Evolutionary conservation across 1,284 basidiomycete species (phyloP).

Genomic region (Apiotrichum akiyoshidainum): DNA sequence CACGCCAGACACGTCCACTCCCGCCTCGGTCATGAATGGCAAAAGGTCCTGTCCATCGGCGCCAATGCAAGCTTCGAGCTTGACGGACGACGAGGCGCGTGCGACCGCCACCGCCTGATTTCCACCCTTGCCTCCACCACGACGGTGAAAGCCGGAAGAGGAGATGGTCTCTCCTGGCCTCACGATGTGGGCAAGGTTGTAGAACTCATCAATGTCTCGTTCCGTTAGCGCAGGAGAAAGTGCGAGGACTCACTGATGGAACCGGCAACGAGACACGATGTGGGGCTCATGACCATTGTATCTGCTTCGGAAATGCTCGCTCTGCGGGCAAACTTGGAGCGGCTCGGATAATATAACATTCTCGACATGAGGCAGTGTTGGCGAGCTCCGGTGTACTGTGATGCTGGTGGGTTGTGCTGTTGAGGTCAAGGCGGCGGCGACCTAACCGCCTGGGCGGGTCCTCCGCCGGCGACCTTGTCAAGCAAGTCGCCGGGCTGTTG

Average conservation of each 20-base stretch:
- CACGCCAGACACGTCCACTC: conserved; percentile 42
- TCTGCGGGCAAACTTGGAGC: neutral
- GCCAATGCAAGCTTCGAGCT: conserved; percentile 49
- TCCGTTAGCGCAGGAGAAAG: neutral
- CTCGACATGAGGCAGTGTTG: no score
- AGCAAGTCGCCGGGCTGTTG: no score
- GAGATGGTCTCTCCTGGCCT: conserved; percentile 54
- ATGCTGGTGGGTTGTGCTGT: neutral
- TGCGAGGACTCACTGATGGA: conserved; percentile 14
- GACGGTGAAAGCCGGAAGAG: conserved; percentile 45
- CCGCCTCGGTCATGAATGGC: conserved; percentile 28
- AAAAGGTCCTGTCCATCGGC: conserved; percentile 48
- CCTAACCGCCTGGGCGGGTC: neutral
- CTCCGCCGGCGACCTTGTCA: no score
- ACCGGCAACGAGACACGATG: conserved; percentile 10
- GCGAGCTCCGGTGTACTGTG: no score
- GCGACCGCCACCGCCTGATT: conserved; percentile 54
- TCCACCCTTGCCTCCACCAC: conserved; percentile 55
- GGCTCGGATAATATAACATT: conserved; percentile 3
- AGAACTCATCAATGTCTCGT: conserved; percentile 46
- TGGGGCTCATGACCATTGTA: neutral
- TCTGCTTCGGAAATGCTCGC: neutral
- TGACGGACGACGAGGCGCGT: conserved; percentile 45
- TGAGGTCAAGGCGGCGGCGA: neutral
- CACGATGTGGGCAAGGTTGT: conserved; percentile 52